phyloP scores from a whole-genome alignment of 106 monocot genomes.

The Narthecium ossifragum region DNA sequence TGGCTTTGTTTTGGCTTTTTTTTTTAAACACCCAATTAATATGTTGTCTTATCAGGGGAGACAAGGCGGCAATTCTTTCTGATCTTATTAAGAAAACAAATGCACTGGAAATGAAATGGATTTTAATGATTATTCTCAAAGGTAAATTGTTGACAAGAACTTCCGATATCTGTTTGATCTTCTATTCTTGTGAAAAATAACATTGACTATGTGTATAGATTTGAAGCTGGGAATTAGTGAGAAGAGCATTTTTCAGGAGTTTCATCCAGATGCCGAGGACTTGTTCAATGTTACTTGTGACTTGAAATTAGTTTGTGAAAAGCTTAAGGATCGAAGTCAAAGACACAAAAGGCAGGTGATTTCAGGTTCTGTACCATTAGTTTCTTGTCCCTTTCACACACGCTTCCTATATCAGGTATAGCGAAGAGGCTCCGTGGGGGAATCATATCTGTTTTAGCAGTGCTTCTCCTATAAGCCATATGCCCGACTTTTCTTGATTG shows the following conservation, averaged over 20 bases:
- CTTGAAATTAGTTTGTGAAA: constrained; percentile 91
- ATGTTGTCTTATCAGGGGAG: constrained; percentile 33
- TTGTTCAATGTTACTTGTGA: constrained; percentile 99
- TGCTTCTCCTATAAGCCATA: too few species aligned
- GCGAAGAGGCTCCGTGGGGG: too few species aligned
- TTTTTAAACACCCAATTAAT: background rate
- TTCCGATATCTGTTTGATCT: too few species aligned
- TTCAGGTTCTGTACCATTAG: too few species aligned
- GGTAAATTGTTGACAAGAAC: constrained; percentile 17
- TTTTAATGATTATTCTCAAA: constrained; percentile 94
- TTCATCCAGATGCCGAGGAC: constrained; percentile 99
- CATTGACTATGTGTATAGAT: constrained; percentile 36
- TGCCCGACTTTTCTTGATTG: too few species aligned
- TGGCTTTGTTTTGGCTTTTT: background rate
- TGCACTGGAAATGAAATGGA: constrained; percentile 97
- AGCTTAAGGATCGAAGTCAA: constrained; percentile 76
- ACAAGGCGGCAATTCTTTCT: constrained; percentile 74
- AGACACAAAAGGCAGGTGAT: constrained; percentile 91
- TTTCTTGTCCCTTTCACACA: too few species aligned
- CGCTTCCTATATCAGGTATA: too few species aligned
- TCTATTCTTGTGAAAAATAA: too few species aligned
- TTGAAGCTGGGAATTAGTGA: constrained; percentile 93
- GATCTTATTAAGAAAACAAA: constrained; percentile 93
- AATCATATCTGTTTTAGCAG: too few species aligned
- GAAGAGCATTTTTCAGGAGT: constrained; percentile 93